Percentiles rank a stretch among this genome's conserved stretches.
phyloP scores from a whole-genome alignment of 345 rosid genomes.

The Gossypium turneri region DNA sequence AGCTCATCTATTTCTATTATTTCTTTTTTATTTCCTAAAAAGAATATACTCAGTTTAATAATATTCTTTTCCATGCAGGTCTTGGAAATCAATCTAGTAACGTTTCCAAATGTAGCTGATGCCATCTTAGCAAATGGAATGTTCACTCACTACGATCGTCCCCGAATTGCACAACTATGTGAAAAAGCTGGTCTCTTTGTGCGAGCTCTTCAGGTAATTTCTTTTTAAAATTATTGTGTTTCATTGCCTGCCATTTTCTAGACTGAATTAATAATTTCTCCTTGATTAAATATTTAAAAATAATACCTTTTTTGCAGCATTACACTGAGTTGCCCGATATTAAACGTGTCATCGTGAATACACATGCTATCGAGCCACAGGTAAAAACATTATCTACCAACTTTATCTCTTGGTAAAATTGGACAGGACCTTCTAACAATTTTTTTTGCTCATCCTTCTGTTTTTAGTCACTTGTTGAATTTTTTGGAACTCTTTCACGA shows the following conservation, averaged over 20 bases:
- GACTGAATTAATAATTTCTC: conserved; percentile 3
- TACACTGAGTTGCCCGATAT: conserved; percentile 94
- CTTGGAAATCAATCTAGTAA: conserved; percentile 95
- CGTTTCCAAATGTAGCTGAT: conserved; percentile 98
- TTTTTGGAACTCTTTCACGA: conserved; percentile 92
- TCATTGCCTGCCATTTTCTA: not conserved
- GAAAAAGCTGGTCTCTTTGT: conserved; percentile 96
- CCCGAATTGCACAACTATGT: conserved; percentile 96
- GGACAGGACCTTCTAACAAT: conserved; percentile 5
- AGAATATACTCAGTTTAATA: not conserved
- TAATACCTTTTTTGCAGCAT: conserved; percentile 58
- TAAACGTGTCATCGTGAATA: conserved; percentile 97
- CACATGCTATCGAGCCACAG: conserved; percentile 99
- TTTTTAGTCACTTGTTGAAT: conserved; percentile 91
- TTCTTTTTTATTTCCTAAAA: not conserved
- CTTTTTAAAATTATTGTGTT: conserved; percentile 1
- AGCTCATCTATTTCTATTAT: not conserved
- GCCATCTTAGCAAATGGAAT: conserved; percentile 94
- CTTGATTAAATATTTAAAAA: conserved; percentile 7
- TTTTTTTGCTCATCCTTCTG: not conserved
- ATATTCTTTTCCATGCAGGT: conserved; percentile 50
- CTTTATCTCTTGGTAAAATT: conserved; percentile 15
- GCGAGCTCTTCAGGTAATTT: conserved; percentile 81
- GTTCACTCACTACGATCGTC: conserved; percentile 98
- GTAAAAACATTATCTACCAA: conserved; percentile 33